Evolutionary conservation across 176 grass and related monocot genomes (phyloP).

Genomic region (Avena atlantica): DNA sequence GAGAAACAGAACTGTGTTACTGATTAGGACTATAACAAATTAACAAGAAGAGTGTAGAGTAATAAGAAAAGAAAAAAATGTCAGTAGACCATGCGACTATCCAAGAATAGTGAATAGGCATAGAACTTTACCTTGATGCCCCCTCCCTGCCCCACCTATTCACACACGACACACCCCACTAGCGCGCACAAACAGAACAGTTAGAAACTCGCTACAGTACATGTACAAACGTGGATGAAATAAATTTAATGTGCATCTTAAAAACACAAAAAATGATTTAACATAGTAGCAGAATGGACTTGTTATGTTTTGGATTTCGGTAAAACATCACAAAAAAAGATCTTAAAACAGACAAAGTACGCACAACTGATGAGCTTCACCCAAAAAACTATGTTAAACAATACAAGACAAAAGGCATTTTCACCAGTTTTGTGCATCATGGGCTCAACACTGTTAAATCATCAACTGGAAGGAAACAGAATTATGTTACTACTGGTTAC

Average conservation of each 20-base stretch:
- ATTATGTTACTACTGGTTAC: not conserved
- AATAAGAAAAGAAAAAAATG: conserved; percentile 28
- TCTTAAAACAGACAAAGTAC: conserved; percentile 16
- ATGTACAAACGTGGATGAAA: not conserved
- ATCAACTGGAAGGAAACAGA: conserved; percentile 20
- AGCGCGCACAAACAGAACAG: not conserved
- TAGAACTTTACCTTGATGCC: not conserved
- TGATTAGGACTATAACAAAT: not conserved
- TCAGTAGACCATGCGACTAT: not conserved
- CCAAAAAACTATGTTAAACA: not conserved
- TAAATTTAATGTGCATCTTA: not conserved
- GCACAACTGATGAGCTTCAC: not conserved
- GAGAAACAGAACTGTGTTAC: not conserved
- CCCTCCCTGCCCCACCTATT: not conserved
- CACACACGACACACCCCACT: not conserved
- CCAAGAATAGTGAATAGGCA: conserved; percentile 33
- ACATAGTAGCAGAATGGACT: conserved; percentile 24
- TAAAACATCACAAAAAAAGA: not conserved
- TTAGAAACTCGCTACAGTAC: not conserved
- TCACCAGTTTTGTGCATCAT: not conserved
- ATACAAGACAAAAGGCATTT: not conserved
- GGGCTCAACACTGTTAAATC: conserved; percentile 24
- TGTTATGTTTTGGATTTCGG: not conserved
- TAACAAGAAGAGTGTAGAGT: not conserved
- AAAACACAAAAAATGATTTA: conserved; percentile 14